These are phyloP conservation scores for cucumber (Cucumis sativus) DNA, from an alignment of 306 rosid genomes.

Conservation along the genomic window Cucumber_9930_V3 NC_026656.2:24149501-24150000, in stretches of 20 bases:
- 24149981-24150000: neutral
- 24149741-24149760: neutral
- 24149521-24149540: neutral
- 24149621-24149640: neutral
- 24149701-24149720: neutral
- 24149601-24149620: neutral
- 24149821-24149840: conserved; percentile 73
- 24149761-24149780: neutral
- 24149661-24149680: too few relatives aligned
- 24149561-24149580: neutral
- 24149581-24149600: neutral
- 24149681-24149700: too few relatives aligned
- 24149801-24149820: neutral
- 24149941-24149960: neutral
- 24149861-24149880: conserved; percentile 86
- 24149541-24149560: neutral
- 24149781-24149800: neutral
- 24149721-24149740: neutral
- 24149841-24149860: conserved; percentile 88
- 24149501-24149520: neutral
- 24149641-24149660: neutral
- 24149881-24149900: conserved; percentile 79
- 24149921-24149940: conserved; percentile 15
- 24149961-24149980: neutral
- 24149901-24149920: conserved; percentile 94